Base-by-base conservation (phyloP, 2,329 filamentous ascomycete species). In the Dothiorella sarmentorum region DNA sequence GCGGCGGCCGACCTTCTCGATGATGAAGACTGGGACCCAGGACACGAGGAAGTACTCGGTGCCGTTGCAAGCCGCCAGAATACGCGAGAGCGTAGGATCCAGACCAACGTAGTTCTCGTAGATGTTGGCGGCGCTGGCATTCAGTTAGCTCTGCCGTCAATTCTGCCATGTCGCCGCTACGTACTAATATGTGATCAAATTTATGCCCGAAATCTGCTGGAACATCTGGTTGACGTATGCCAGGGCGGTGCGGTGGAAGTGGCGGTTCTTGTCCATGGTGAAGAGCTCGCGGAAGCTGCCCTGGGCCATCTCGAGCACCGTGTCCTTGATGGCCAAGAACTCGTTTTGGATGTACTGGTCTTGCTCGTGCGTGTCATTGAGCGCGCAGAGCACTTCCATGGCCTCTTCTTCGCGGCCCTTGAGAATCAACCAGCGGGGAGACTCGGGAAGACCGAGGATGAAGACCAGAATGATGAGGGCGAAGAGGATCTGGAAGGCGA, bases 171-270 rank as follows among this genome's bases (percentile, higher is more conserved):
- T n/a, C n/a, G n/a, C n/a, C n/a, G n/a, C n/a, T n/a, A n/a, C n/a
- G 37, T 2, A 7, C 4, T 7, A 13, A 29, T 61, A 63, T 6
- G 63, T 62, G 18, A 64, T 63, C 11, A 72, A 60, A 24, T 73
- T 73, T 56, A 72, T 72, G 3, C 70, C 70, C 0, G 66, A 68
- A 7, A 73, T 71, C 65, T 82, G 73, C 57, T 76, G 78, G 71
- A 81, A 84, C 73, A 82, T 76, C 66, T 83, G 80, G 68, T 82
- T 83, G 69, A 82, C 76, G 63, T 83, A 83, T 61, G 79, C 81
- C 24, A 84, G 74, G 11, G 80, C 67, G 7, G 79, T 79, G 57
- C 82, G 80, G 69, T 84, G 81, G 61, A 84, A 75, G 68, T 83
- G 78, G 40, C 80, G 77, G 65, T 83, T 75, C 61, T 82, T 78